Evolutionary conservation across 2,329 filamentous ascomycete genomes (phyloP).

Genomic region (Corinectria fuckeliana): DNA sequence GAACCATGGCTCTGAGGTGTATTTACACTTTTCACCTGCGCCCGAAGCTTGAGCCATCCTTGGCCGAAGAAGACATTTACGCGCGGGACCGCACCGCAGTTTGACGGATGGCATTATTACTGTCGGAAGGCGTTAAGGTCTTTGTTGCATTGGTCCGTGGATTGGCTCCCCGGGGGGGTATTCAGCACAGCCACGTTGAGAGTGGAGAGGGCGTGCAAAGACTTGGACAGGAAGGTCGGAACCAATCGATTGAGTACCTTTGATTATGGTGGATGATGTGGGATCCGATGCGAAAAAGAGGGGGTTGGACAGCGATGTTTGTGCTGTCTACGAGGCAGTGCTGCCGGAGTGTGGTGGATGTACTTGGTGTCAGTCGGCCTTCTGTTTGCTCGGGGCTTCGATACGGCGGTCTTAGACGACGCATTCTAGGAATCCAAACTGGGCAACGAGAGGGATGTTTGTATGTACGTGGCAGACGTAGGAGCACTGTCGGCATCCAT

Average conservation of each 20-base stretch:
- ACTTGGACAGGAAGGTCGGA: background rate
- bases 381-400: background rate
- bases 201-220: background rate
- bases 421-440: background rate
- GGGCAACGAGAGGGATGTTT: background rate
- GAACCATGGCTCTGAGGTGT: background rate
- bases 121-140: background rate
- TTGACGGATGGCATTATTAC: background rate
- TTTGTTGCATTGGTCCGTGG: background rate
- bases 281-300: slow-evolving; percentile 1
- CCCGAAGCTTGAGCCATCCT: background rate
- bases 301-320: background rate
- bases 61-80: background rate
- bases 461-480: background rate
- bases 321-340: slow-evolving; percentile 8
- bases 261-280: background rate
- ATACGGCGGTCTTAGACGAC: background rate
- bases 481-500: background rate
- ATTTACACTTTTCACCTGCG: background rate
- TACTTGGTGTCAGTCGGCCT: background rate
- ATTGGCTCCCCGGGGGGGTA: slow-evolving; percentile 3
- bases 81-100: background rate
- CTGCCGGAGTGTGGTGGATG: slow-evolving; percentile 8
- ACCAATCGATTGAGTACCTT: background rate
- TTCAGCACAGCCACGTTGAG: slow-evolving; percentile 12